Evolutionary conservation across 2,329 filamentous ascomycete genomes (phyloP), one percentile per base, ranked within the genome.

Genomic region (Chlorencoelia australis): DNA sequence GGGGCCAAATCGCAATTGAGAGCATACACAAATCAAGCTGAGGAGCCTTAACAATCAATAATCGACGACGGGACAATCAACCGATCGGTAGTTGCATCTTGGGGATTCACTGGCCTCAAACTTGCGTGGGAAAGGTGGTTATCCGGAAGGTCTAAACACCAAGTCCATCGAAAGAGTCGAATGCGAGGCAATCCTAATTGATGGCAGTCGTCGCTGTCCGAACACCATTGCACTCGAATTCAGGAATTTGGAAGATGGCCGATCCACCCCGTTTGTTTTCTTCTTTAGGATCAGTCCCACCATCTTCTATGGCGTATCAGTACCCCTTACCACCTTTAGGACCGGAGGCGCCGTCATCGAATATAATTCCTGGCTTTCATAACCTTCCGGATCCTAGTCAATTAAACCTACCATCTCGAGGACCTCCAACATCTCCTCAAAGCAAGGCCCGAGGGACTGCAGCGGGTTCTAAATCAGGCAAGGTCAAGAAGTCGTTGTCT

Each of bases 401-500:
- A 39, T 39, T 45, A 30, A 36, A 35, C 30, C 45, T 45, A 33
- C 40, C 51, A 26, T 35, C 38, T 30, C 28, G 41, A 35, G 39
- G 34, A 22, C 45, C 47, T 13, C 41, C 42, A 19, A 35, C 30
- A 29, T 50, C 50, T 28, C 46, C 51, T 24, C 39, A 32, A 29
- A 24, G 43, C 20, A 43, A 47, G 32, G 45, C 45, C 14, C 40
- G 40, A 26, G 41, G 35, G 35, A 34, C 25, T 19, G 28, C 30
- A 16, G 30, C 30, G 14, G 11, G 29, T 19, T 33, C 39, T 24
- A 53, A 54, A 30, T 44, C 50, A 29, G 42, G 46, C 19, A 55
- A 55, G 41, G 43, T 56, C 40, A 69, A 68, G 53, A 65, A 66
- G 49, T 64, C 68, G 31, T 58, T 67, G 52, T 69, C 69, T 44